Conservation (phyloP, 116 monocot species). For the Thalassia testudinum region DNA sequence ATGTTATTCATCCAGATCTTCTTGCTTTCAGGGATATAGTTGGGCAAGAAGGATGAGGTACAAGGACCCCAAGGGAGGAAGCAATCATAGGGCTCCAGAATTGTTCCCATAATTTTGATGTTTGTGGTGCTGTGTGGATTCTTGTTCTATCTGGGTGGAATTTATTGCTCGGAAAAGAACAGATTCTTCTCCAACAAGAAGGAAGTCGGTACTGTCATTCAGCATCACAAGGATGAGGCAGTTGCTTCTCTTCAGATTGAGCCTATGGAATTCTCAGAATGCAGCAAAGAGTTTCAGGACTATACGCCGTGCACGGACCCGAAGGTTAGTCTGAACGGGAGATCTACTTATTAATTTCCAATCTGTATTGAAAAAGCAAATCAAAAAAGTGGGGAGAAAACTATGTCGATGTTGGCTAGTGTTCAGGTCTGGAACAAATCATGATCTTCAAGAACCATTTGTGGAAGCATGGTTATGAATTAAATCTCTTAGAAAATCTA, state of each 20-base stretch:
- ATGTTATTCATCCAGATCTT: no score
- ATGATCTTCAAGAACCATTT: no score
- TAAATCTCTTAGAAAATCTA: no score
- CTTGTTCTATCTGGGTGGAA: slow-evolving; percentile 81
- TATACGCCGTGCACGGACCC: slow-evolving; percentile 96
- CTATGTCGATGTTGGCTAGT: no score
- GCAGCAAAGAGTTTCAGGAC: slow-evolving; percentile 57
- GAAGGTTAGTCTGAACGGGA: slow-evolving; percentile 17
- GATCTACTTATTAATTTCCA: no score
- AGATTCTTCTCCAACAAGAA: slow-evolving; percentile 12
- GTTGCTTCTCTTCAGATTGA: slow-evolving; percentile 23
- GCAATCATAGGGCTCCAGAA: slow-evolving; percentile 24
- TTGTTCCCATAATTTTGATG: slow-evolving; percentile 46
- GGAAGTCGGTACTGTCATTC: slow-evolving; percentile 2
- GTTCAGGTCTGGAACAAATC: no score
- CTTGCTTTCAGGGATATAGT: no score
- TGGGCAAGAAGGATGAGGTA: neutral
- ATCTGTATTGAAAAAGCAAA: no score
- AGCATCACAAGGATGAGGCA: slow-evolving; percentile 9
- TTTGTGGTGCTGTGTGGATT: slow-evolving; percentile 57
- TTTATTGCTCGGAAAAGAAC: slow-evolving; percentile 47
- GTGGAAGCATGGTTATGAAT: no score
- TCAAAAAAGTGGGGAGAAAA: no score
- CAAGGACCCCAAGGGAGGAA: slow-evolving; percentile 7
- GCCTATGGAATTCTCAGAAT: slow-evolving; percentile 35